A percentile compares a stretch with the other conserved stretches of the same genome.
Conservation (phyloP, 2,329 filamentous ascomycete species). For the Fusarium proliferatum region DNA sequence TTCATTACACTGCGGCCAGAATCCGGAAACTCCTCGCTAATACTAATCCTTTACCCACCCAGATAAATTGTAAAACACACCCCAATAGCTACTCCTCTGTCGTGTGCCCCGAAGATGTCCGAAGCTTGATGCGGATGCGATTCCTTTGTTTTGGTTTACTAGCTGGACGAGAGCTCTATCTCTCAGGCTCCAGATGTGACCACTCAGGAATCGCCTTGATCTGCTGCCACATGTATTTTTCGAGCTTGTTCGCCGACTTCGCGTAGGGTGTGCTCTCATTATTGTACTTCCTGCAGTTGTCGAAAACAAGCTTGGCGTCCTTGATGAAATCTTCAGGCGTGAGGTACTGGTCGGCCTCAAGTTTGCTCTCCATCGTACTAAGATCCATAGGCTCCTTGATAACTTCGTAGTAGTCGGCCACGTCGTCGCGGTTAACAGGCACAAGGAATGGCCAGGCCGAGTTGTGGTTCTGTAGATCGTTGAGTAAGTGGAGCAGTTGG, state of each 20-base stretch:
- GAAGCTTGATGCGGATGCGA: conserved; percentile 14
- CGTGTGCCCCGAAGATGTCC: background rate
- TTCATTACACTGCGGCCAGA: conserved; percentile 4
- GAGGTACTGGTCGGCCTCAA: conserved; percentile 91
- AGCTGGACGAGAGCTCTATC: conserved; percentile 46
- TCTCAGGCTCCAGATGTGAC: conserved; percentile 71
- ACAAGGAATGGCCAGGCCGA: conserved; percentile 95
- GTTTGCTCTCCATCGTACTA: conserved; percentile 93
- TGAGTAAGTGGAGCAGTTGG: conserved; percentile 89
- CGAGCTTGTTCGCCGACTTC: conserved; percentile 93
- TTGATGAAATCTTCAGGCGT: conserved; percentile 92
- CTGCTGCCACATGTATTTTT: conserved; percentile 94
- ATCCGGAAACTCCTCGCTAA: conserved; percentile 40
- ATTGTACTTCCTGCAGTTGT: conserved; percentile 97
- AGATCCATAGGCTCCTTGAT: conserved; percentile 99
- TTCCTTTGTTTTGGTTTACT: conserved; percentile 13
- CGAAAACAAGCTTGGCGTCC: conserved; percentile 89
- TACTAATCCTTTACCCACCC: background rate
- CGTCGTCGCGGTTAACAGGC: conserved; percentile 94
- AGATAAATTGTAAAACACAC: background rate
- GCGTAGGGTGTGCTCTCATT: conserved; percentile 95
- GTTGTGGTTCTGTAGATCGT: conserved; percentile 93
- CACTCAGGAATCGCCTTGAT: conserved; percentile 94
- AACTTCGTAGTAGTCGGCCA: conserved; percentile 98
- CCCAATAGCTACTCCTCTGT: background rate